These are phyloP conservation scores for Sarocladium oryzae DNA, from an alignment of 2,329 filamentous ascomycete species.

Conservation along the genomic window DNA sequence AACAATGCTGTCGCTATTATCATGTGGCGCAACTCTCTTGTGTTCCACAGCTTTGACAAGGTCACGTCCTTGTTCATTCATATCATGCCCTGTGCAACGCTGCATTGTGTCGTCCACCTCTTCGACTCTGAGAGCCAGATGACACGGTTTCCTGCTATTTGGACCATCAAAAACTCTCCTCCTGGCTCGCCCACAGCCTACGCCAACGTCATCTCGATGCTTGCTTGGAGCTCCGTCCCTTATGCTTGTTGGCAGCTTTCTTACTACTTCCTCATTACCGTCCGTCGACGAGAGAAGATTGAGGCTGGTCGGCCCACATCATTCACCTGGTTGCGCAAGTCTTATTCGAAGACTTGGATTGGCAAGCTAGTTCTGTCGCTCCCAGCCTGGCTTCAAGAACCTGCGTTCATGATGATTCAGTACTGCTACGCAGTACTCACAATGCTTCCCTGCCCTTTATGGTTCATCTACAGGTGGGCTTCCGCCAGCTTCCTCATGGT, in stretches of 20 bases:
- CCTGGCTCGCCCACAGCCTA: conserved; percentile 76
- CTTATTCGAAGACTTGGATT: conserved; percentile 84
- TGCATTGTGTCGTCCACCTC: conserved; percentile 89
- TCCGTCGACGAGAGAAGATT: conserved; percentile 92
- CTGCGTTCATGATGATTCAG: conserved; percentile 93
- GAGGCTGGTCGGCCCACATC: conserved; percentile 91
- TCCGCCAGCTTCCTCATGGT: conserved; percentile 69
- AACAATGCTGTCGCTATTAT: conserved; percentile 98
- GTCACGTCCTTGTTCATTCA: conserved; percentile 98
- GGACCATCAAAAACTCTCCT: conserved; percentile 64
- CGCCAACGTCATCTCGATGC: conserved; percentile 71
- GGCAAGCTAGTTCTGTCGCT: conserved; percentile 78
- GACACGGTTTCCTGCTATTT: conserved; percentile 75
- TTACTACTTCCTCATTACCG: conserved; percentile 94
- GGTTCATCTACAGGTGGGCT: conserved; percentile 85
- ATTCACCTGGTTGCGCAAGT: conserved; percentile 92
- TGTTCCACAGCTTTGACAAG: conserved; percentile 98
- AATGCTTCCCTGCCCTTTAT: conserved; percentile 89
- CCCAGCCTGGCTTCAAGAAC: conserved; percentile 70
- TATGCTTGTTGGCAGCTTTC: conserved; percentile 88
- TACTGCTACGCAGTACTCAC: conserved; percentile 86
- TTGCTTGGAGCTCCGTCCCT: conserved; percentile 87
- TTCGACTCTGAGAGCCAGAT: conserved; percentile 59
- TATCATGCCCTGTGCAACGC: conserved; percentile 93
- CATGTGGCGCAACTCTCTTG: conserved; percentile 98